Percentiles rank a stretch among this genome's conserved stretches.
These are phyloP conservation scores for Sextonia rubra DNA, from an alignment of 164 flowering plant genomes.

Conservation along the genomic window DNA sequence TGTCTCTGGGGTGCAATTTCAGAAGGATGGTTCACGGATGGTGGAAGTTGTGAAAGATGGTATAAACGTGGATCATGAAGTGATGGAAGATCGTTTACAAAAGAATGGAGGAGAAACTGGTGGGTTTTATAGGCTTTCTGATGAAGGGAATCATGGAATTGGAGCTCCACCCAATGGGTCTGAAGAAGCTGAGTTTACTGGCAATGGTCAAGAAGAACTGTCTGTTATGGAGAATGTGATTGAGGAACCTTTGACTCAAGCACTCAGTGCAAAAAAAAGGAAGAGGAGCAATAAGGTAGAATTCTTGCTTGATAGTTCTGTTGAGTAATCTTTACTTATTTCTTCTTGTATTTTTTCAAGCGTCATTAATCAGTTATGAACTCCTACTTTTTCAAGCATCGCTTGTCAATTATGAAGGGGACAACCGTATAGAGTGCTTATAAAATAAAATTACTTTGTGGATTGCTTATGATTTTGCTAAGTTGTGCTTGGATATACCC, in stretches of 20 bases:
- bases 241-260: slow-evolving; percentile 36
- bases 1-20: slow-evolving; percentile 28
- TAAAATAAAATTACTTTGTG: no score
- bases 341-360: no score
- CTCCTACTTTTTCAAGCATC: no score
- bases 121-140: slow-evolving; percentile 27
- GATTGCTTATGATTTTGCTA: no score
- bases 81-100: slow-evolving; percentile 33
- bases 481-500: no score
- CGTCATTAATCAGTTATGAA: no score
- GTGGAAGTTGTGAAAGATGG: slow-evolving; percentile 37
- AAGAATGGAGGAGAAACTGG: slow-evolving; percentile 41
- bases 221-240: slow-evolving; percentile 30
- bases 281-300: slow-evolving; percentile 67
- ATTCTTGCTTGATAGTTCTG: neutral
- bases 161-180: slow-evolving; percentile 48
- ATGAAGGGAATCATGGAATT: slow-evolving; percentile 46
- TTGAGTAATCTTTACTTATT: neutral
- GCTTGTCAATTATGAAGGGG: no score
- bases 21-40: slow-evolving; percentile 29
- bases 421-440: no score
- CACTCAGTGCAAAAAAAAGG: slow-evolving; percentile 57
- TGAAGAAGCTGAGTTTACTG: slow-evolving; percentile 66
- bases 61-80: slow-evolving; percentile 27
- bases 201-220: slow-evolving; percentile 42